Conservation (phyloP, 2,329 filamentous ascomycete species). For the Fusarium sp. region DNA sequence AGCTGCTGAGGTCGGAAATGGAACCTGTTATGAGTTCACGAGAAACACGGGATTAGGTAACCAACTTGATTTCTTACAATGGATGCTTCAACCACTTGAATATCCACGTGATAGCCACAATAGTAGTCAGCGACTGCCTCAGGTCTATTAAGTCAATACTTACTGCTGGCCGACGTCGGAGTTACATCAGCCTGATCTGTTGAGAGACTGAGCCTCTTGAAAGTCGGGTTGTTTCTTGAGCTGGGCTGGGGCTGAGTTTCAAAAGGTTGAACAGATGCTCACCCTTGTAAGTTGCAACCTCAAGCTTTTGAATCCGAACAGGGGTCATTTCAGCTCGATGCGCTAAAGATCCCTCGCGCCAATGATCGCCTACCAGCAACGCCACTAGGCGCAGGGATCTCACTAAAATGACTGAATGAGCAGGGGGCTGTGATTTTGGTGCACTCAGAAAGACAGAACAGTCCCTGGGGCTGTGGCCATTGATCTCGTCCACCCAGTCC, state of each 20-base stretch:
- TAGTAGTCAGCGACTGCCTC: neutral
- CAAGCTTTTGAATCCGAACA: conserved; percentile 5
- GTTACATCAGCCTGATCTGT: neutral
- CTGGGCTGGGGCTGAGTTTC: conserved; percentile 13
- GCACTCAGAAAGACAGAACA: neutral
- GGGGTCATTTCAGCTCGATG: conserved; percentile 34
- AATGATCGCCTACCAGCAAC: conserved; percentile 22
- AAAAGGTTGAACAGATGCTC: conserved; percentile 1
- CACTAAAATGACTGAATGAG: neutral
- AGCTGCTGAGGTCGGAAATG: neutral
- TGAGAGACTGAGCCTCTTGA: neutral
- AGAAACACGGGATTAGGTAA: neutral
- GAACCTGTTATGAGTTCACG: neutral
- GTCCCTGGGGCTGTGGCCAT: conserved; percentile 16
- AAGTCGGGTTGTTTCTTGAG: conserved; percentile 14
- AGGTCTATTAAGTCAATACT: neutral
- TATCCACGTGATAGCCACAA: neutral
- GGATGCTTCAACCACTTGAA: neutral
- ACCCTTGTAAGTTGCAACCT: neutral
- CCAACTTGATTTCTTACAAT: neutral
- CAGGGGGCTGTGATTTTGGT: conserved; percentile 21
- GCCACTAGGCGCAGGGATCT: conserved; percentile 19
- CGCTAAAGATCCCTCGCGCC: conserved; percentile 25
- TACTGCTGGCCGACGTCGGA: neutral
- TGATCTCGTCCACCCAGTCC: conserved; percentile 18